These are phyloP conservation scores for Vanilla planifolia DNA, from an alignment of 106 monocot genomes.

Conservation along the genomic window DNA sequence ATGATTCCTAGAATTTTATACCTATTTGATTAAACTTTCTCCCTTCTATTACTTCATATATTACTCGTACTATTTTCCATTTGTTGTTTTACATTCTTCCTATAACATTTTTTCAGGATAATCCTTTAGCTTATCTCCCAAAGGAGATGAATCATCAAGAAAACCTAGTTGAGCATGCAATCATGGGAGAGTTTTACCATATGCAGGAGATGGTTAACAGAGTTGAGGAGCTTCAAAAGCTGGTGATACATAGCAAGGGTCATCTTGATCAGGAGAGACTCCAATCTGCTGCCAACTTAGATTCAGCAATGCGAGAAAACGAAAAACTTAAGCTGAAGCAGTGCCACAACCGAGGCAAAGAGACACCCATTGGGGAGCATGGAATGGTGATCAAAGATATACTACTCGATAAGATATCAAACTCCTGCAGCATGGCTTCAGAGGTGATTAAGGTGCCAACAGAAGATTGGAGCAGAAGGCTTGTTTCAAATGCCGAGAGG, in stretches of 20 bases:
- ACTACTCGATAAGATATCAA: slow-evolving; percentile 46
- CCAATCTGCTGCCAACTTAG: slow-evolving; percentile 26
- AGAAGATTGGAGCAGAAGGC: no score
- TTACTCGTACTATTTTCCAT: no score
- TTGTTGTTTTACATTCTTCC: no score
- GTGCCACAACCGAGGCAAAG: not conserved
- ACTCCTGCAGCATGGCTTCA: slow-evolving; percentile 4
- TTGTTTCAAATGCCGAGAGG: no score
- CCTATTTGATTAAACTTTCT: no score
- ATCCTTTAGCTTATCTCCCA: not conserved
- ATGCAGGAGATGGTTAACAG: slow-evolving; percentile 45
- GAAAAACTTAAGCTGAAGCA: slow-evolving; percentile 21
- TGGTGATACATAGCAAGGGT: slow-evolving; percentile 20
- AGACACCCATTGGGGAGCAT: not conserved
- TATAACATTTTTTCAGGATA: slow-evolving; percentile 24
- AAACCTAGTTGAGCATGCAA: slow-evolving; percentile 1
- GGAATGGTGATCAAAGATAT: slow-evolving; percentile 8
- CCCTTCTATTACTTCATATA: no score
- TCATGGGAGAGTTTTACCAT: slow-evolving; percentile 20
- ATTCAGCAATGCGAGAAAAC: slow-evolving; percentile 30
- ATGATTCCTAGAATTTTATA: no score
- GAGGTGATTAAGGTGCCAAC: no score
- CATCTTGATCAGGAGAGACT: slow-evolving; percentile 28
- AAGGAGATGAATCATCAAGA: slow-evolving; percentile 9
- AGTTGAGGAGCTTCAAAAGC: slow-evolving; percentile 48